Base-by-base conservation (phyloP, 371 early-diverging fungal species). In the Mucor lusitanicus region DNA sequence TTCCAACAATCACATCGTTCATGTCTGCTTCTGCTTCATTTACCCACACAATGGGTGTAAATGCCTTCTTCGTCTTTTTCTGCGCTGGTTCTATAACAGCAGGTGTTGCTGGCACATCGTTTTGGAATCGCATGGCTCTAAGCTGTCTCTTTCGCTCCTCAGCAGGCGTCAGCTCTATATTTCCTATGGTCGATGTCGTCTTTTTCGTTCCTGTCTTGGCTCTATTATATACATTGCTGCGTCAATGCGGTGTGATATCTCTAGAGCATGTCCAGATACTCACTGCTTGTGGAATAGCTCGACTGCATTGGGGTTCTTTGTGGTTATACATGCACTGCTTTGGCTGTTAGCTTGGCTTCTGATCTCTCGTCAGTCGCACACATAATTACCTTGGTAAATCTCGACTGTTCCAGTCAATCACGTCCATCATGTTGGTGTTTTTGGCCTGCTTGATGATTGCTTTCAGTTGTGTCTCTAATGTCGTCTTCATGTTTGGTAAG, bases 1-100 rank as follows among this genome's bases (percentile, higher is more conserved):
- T 95, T n/a, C 97, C 97, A n/a, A 96, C 89, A 64, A 97, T 90
- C 5, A 91, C 61, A n/a, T 59, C 27, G 42, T 63, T 48, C 0
- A n/a, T 3, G 6, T 32, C n/a, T 17, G 64, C 42, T 15, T 30
- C 32, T 54, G 55, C 30, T 25, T 50, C 40, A 21, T 37, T 55
- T 1, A 5, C 7, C 39, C 21, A 46, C 35, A 48, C 12, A 15
- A 44, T 7, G 6, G 59, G 59, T 25, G 59, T 40, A 21, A 25
- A 39, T 8, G 59, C n/a, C 23, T n/a, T 39, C n/a, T 25, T 56
- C 33, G 35, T 65, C 46, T 65, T 65, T 19, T 27, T 17, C n/a
- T n/a, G n/a, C 42, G 57, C 33, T 28, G 68, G 63, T 3, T 30
- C 32, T 12, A 39, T 21, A 9, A 11, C 23, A 2, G 61, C 11